Evolutionary conservation across 140 eudicot genomes (phyloP).

Genomic region (Oenanthe javanica): DNA sequence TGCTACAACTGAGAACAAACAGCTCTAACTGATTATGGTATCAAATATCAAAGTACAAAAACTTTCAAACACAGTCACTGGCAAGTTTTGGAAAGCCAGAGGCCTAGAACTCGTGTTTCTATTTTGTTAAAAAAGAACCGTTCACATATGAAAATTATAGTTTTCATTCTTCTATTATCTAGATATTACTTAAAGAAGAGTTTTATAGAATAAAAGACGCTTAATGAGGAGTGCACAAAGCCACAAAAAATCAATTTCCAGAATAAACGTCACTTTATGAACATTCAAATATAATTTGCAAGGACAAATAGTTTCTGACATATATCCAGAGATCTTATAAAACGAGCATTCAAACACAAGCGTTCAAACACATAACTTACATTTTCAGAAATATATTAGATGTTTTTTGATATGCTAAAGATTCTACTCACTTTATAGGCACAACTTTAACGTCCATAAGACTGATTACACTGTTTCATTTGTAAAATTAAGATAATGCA

Average conservation of each 20-base stretch:
- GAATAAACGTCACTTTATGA: background rate
- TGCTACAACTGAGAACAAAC: background rate
- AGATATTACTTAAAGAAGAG: background rate
- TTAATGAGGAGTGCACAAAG: background rate
- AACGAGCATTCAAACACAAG: background rate
- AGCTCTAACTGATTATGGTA: background rate
- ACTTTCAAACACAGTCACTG: background rate
- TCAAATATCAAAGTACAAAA: background rate
- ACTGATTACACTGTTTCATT: background rate
- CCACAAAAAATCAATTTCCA: background rate
- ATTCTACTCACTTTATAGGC: background rate
- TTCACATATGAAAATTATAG: background rate
- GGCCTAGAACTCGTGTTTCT: too few relatives aligned
- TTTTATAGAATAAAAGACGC: background rate
- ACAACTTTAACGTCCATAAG: slow-evolving; percentile 4
- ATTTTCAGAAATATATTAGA: background rate
- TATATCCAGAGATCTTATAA: too few relatives aligned
- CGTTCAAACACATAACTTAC: too few relatives aligned
- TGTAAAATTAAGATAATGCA: background rate
- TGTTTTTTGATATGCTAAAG: background rate
- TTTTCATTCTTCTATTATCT: background rate
- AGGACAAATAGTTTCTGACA: background rate
- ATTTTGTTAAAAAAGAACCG: too few relatives aligned
- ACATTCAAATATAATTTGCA: background rate
- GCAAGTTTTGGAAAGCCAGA: background rate